phyloP scores from a whole-genome alignment of 192 early-diverging fungal genomes.

The Backusella parvicylindrica region DNA sequence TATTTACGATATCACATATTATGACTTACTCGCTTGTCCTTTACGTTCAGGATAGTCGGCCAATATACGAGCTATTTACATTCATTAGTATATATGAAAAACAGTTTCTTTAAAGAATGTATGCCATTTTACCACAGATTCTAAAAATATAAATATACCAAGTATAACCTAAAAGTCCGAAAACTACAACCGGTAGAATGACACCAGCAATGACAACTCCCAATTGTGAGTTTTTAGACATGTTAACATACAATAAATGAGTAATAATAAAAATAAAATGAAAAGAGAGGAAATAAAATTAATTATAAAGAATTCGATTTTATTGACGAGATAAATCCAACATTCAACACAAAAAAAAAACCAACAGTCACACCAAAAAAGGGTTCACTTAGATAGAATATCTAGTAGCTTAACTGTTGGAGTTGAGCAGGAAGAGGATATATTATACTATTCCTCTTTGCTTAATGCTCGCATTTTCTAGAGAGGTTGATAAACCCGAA shows the following conservation, averaged over 20 bases:
- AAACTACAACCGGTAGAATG: slow-evolving; percentile 26
- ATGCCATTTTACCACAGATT: slow-evolving; percentile 28
- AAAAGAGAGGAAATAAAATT: background rate
- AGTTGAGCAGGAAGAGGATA: no score
- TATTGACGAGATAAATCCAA: background rate
- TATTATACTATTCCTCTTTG: no score
- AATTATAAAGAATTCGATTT: background rate
- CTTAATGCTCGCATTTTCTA: no score
- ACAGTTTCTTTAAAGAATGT: background rate
- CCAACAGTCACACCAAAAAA: background rate
- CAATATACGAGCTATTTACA: slow-evolving; percentile 2
- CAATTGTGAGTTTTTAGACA: slow-evolving; percentile 6
- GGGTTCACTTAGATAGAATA: no score
- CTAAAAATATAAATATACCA: slow-evolving; percentile 35
- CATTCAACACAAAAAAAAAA: background rate
- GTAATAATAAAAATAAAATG: background rate
- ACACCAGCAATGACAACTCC: background rate
- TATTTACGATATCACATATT: background rate
- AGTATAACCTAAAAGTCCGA: slow-evolving; percentile 26
- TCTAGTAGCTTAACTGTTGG: no score
- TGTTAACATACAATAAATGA: background rate
- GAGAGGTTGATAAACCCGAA: no score
- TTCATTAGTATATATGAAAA: background rate
- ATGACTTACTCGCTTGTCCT: slow-evolving; percentile 9
- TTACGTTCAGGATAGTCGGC: background rate